Conservation (phyloP, 768 basidiomycete genomes). For the Kwoniella dejecticola region DNA sequence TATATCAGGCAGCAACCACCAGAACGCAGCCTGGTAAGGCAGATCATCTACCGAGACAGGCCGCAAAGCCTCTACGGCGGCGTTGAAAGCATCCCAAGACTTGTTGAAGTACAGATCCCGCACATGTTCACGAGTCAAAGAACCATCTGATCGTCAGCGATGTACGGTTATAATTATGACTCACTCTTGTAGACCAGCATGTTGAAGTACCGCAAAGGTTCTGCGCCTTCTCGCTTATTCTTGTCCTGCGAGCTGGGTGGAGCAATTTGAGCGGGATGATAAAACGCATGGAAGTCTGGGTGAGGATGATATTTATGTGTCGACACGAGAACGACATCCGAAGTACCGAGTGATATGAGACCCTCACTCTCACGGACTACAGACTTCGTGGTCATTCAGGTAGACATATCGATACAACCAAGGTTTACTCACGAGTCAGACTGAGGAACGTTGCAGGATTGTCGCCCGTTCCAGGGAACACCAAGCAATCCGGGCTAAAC, state of each 20-base stretch:
- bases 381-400: constrained; percentile 53
- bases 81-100: constrained; percentile 72
- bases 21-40: constrained; percentile 64
- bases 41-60: constrained; percentile 26
- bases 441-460: constrained; percentile 80
- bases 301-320: constrained; percentile 59
- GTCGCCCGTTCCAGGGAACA: constrained; percentile 86
- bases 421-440: constrained; percentile 45
- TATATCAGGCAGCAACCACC: constrained; percentile 83
- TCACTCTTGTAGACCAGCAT: constrained; percentile 90
- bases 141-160: constrained; percentile 59
- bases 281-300: constrained; percentile 47
- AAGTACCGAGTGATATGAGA: constrained; percentile 81
- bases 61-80: constrained; percentile 58
- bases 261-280: neutral
- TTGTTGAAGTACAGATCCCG: constrained; percentile 66
- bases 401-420: too few species aligned
- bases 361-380: constrained; percentile 73
- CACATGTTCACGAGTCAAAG: constrained; percentile 75
- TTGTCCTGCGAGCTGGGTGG: constrained; percentile 54
- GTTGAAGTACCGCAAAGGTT: constrained; percentile 63
- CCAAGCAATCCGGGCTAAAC: constrained; percentile 69
- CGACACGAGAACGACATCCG: constrained; percentile 79
- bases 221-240: constrained; percentile 46
- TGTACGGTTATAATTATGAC: constrained; percentile 9